Base-by-base conservation (phyloP, 805 yeast species). In the Maudiozyma saulgeensis region DNA sequence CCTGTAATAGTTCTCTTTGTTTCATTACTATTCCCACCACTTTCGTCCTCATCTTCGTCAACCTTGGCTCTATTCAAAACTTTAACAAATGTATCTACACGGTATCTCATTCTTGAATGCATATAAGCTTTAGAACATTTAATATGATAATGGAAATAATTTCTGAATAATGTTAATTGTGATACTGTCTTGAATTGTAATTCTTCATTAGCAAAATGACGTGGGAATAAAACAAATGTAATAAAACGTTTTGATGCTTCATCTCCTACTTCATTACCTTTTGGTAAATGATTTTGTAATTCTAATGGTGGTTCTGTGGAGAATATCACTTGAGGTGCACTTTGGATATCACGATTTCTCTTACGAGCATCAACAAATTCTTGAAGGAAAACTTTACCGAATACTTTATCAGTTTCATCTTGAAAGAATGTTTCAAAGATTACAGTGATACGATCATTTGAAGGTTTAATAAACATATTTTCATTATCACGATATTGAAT, bases 61-160 rank as follows among this genome's bases (percentile, higher is more conserved):
- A 96, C 91, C 70, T 90, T 89, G 31, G 99, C 99, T 64, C 99
- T 79, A 73, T 93, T 93, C 70, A 93, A 80, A 32, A 93, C 91
- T 75, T 93, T 93, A 64, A 90, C 79, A 73, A 90, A 93, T 61
- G 95, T 93, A 58, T 85, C 82, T 23, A 93, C 98, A 62, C 99
- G 80, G 70, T 76, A 87, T 69, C 99, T 81, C 99, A 93, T 93
- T 75, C 99, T 83, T 46, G 96, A 88, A 69, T 93, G 99, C 83
- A 93, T 82, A 71, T 87, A 93, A 35, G 99, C 98, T 75, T 93
- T 93, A 53, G 96, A 89, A 68, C 97, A 91, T 72, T 93, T 93
- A 73, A 93, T 93, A 66, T 93, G 99, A 70, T 91, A 93, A 68
- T 93, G 99, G 84, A 93, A 93, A 71, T 91, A 93, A 63, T 90